A percentile compares a stretch with the other conserved stretches of the same genome.
Conservation (phyloP, 306 rosid species). For the Luffa acutangula region DNA sequence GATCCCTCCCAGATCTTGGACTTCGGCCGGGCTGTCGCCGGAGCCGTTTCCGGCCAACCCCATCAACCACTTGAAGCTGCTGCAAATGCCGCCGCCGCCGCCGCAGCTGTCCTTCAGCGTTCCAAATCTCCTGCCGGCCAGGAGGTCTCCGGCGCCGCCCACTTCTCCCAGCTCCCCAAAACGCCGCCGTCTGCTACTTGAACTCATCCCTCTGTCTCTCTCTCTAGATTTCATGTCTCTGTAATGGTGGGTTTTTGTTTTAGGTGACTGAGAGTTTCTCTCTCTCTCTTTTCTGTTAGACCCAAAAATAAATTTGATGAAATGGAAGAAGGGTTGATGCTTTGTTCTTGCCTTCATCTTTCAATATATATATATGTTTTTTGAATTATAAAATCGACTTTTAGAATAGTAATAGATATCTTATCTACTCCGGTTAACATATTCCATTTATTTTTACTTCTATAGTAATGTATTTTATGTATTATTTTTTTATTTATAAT, state of each 20-base stretch:
- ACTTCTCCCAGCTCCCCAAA: not conserved
- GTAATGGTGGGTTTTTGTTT: not conserved
- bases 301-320: not conserved
- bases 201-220: not conserved
- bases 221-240: not conserved
- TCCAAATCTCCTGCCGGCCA: not conserved
- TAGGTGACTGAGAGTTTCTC: not conserved
- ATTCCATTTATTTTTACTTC: not conserved
- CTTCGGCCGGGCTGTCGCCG: not conserved
- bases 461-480: no score
- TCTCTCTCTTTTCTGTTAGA: not conserved
- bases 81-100: not conserved
- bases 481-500: not conserved
- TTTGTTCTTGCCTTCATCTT: not conserved
- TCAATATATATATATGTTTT: no score
- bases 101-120: not conserved
- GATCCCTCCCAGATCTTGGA: not conserved
- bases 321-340: not conserved
- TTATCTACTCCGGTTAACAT: no score
- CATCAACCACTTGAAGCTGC: not conserved
- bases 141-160: not conserved
- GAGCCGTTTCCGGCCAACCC: not conserved
- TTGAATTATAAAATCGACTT: no score
- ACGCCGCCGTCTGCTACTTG: not conserved
- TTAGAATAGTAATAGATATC: no score